Conservation (phyloP, 2,329 filamentous ascomycete genomes). For the Aspergillus carbonarius region DNA sequence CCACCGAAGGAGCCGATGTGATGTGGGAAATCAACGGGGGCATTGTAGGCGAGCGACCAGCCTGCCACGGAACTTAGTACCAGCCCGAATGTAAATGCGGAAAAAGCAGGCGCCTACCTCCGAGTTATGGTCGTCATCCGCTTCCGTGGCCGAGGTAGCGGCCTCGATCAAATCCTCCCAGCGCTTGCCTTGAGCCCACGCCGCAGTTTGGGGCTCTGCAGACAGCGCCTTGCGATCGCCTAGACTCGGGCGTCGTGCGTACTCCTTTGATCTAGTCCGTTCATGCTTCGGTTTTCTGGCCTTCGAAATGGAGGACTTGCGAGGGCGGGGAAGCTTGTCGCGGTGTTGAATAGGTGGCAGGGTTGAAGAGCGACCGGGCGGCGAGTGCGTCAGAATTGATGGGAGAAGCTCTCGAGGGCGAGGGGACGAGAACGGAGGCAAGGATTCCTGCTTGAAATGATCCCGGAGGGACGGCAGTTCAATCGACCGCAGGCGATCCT, state of each 20-base stretch:
- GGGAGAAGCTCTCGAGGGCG: conserved; percentile 74
- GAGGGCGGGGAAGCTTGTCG: conserved; percentile 68
- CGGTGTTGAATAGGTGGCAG: conserved; percentile 78
- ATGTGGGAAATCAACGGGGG: conserved; percentile 39
- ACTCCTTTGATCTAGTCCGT: conserved; percentile 73
- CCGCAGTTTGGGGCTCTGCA: conserved; percentile 76
- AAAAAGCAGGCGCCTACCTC: conserved; percentile 55
- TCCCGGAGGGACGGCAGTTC: conserved; percentile 71
- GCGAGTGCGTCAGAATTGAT: conserved; percentile 75
- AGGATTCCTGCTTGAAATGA: conserved; percentile 70
- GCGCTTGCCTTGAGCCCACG: conserved; percentile 72
- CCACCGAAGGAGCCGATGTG: conserved; percentile 38
- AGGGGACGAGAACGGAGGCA: conserved; percentile 60
- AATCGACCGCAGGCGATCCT: conserved; percentile 62
- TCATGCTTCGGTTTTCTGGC: conserved; percentile 75
- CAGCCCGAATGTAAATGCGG: conserved; percentile 11
- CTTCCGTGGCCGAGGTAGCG: conserved; percentile 87
- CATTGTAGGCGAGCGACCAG: conserved; percentile 42
- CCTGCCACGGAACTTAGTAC: conserved; percentile 39
- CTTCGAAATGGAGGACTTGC: conserved; percentile 81
- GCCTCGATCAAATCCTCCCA: conserved; percentile 98
- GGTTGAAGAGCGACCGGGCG: conserved; percentile 82
- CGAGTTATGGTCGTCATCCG: conserved; percentile 74
- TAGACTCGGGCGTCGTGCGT: conserved; percentile 69
- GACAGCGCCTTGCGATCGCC: conserved; percentile 81